Percentiles rank a stretch among this genome's conserved stretches.
These are phyloP conservation scores for Paspalum notatum DNA, from an alignment of 176 grass and related monocot genomes.

Conservation along the genomic window DNA sequence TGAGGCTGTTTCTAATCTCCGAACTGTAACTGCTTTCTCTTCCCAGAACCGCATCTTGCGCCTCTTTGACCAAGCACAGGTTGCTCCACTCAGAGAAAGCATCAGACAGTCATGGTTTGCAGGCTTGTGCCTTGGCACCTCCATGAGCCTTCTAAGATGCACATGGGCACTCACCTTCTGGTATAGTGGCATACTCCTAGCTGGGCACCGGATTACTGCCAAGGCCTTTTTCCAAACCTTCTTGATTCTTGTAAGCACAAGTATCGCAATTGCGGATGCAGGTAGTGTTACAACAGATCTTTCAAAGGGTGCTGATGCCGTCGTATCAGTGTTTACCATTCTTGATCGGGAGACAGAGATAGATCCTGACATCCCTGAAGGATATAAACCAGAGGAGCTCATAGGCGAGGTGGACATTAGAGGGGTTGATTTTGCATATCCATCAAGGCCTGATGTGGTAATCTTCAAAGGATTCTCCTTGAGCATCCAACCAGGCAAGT, in stretches of 20 bases:
- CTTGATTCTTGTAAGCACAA: slow-evolving; percentile 89
- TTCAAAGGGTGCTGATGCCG: slow-evolving; percentile 83
- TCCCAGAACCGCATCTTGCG: slow-evolving; percentile 72
- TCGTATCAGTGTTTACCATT: slow-evolving; percentile 78
- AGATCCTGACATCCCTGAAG: slow-evolving; percentile 69
- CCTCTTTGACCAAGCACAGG: slow-evolving; percentile 70
- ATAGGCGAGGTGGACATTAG: slow-evolving; percentile 80
- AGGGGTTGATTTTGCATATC: slow-evolving; percentile 78
- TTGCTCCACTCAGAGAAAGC: slow-evolving; percentile 69
- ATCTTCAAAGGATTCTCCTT: slow-evolving; percentile 90
- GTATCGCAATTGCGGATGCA: slow-evolving; percentile 89
- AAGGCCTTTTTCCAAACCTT: slow-evolving; percentile 92
- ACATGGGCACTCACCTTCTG: slow-evolving; percentile 96
- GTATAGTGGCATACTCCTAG: slow-evolving; percentile 79
- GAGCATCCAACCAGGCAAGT: slow-evolving; percentile 75
- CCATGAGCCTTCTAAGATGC: slow-evolving; percentile 74
- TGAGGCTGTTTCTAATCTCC: slow-evolving; percentile 87
- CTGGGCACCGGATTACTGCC: slow-evolving; percentile 57
- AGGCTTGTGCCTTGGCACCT: slow-evolving; percentile 73
- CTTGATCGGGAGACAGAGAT: slow-evolving; percentile 76
- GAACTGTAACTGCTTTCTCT: slow-evolving; percentile 86
- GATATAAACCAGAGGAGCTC: slow-evolving; percentile 61
- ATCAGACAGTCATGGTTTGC: slow-evolving; percentile 82
- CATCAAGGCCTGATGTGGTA: slow-evolving; percentile 68
- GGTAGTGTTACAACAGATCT: slow-evolving; percentile 94